Evolutionary conservation across 441 rosid species (phyloP).

Genomic region (Aleurites moluccanus): DNA sequence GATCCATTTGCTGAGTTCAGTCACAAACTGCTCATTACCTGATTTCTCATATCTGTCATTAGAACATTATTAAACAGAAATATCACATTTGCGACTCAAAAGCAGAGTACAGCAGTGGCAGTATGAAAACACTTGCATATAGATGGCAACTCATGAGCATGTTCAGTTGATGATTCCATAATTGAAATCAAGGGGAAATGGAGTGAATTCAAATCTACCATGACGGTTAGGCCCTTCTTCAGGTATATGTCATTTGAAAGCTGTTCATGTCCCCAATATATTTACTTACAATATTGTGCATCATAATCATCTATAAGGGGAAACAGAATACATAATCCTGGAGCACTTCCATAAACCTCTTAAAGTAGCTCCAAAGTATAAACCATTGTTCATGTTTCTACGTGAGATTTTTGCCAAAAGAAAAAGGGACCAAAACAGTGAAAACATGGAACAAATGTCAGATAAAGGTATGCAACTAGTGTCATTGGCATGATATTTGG

Average conservation of each 20-base stretch:
- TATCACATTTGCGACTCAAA: not conserved
- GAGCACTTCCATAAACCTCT: not conserved
- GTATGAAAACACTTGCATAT: not conserved
- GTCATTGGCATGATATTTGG: not conserved
- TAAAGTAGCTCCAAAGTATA: not conserved
- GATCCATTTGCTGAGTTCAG: slow-evolving; percentile 88
- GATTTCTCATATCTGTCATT: slow-evolving; percentile 63
- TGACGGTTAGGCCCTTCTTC: not conserved
- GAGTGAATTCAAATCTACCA: not conserved
- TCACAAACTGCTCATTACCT: slow-evolving; percentile 77
- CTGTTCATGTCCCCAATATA: not conserved
- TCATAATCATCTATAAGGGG: not conserved
- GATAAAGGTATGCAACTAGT: not conserved
- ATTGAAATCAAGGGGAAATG: not conserved
- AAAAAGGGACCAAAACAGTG: not conserved
- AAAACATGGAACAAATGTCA: not conserved
- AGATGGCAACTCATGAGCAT: not conserved
- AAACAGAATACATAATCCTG: not conserved
- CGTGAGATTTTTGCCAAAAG: not conserved
- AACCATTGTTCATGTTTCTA: not conserved
- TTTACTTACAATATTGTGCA: not conserved
- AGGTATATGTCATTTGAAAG: not conserved
- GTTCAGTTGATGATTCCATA: not conserved
- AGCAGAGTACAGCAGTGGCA: not conserved
- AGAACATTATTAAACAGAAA: slow-evolving; percentile 21